Evolutionary conservation across 2,329 filamentous ascomycete species (phyloP).

Genomic region (Pleoardoris graminearum): DNA sequence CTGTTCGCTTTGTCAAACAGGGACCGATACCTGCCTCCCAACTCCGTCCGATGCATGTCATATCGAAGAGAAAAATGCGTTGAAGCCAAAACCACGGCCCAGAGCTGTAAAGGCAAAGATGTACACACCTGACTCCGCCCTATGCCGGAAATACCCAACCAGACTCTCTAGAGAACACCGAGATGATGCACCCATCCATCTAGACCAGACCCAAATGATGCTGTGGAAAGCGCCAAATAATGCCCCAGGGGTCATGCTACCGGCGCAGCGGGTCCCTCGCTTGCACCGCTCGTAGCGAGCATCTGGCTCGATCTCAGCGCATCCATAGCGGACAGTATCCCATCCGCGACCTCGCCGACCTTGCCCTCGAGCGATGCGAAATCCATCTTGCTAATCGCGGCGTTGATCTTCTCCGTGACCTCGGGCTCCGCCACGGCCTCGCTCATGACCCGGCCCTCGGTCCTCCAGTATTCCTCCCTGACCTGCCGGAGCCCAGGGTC

Average conservation of each 20-base stretch:
- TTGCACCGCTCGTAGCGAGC: neutral
- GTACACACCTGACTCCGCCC: neutral
- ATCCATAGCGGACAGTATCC: constrained; percentile 39
- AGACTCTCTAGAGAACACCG: neutral
- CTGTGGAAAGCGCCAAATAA: neutral
- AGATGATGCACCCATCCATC: neutral
- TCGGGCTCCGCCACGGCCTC: constrained; percentile 79
- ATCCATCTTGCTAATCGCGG: constrained; percentile 67
- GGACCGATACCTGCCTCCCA: too few species aligned
- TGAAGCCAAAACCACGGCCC: too few species aligned
- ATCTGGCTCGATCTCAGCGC: constrained; percentile 20
- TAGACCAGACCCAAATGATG: neutral
- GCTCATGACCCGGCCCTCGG: constrained; percentile 72
- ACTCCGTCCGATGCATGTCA: too few species aligned
- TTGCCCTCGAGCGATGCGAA: constrained; percentile 64
- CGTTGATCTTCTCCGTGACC: constrained; percentile 71
- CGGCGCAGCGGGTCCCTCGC: neutral
- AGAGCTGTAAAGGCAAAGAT: too few species aligned
- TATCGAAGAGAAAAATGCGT: too few species aligned
- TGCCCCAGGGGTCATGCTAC: neutral
- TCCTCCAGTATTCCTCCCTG: constrained; percentile 76
- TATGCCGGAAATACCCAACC: neutral
- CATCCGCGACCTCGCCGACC: constrained; percentile 57
- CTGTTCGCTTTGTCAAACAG: too few species aligned
- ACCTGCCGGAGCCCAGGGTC: constrained; percentile 70